Evolutionary conservation across 1,284 basidiomycete genomes (phyloP).

Genomic region (Apiotrichum gracile): DNA sequence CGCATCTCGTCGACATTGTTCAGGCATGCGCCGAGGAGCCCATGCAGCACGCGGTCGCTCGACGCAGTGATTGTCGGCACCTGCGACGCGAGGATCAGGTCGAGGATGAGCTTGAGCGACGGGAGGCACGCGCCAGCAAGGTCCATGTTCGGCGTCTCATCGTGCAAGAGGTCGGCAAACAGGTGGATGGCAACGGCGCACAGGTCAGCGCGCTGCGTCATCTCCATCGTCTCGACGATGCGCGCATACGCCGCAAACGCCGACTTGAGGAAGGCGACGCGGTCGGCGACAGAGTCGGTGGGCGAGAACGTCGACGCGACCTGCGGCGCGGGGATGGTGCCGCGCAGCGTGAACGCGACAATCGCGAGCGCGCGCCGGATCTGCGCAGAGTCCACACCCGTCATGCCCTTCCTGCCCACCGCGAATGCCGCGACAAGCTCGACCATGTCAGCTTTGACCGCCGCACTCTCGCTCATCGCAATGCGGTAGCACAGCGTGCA

Average conservation of each 20-base stretch:
- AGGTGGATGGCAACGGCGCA: constrained; percentile 73
- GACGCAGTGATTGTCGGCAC: constrained; percentile 30
- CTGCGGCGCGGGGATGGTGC: constrained; percentile 58
- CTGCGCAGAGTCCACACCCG: constrained; percentile 31
- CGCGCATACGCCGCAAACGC: constrained; percentile 63
- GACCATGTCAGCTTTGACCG: constrained; percentile 67
- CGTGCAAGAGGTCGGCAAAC: constrained; percentile 78
- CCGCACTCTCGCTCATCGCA: constrained; percentile 75
- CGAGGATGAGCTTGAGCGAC: constrained; percentile 67
- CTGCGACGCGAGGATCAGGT: constrained; percentile 46
- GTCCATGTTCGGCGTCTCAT: constrained; percentile 72
- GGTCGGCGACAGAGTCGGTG: constrained; percentile 54
- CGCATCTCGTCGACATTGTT: constrained; percentile 86
- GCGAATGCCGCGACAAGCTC: constrained; percentile 66
- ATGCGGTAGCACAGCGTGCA: constrained; percentile 81
- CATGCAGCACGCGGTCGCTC: constrained; percentile 62
- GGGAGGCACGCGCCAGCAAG: constrained; percentile 71
- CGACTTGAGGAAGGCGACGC: constrained; percentile 60
- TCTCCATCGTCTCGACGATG: constrained; percentile 59
- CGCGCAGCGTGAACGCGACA: constrained; percentile 67
- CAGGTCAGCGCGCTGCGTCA: constrained; percentile 56
- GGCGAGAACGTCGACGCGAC: constrained; percentile 51
- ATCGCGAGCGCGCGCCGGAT: constrained; percentile 40
- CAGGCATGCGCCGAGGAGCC: constrained; percentile 75
- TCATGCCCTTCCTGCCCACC: constrained; percentile 45